phyloP scores from a whole-genome alignment of 306 rosid species.

The Lagenaria siceraria region DNA sequence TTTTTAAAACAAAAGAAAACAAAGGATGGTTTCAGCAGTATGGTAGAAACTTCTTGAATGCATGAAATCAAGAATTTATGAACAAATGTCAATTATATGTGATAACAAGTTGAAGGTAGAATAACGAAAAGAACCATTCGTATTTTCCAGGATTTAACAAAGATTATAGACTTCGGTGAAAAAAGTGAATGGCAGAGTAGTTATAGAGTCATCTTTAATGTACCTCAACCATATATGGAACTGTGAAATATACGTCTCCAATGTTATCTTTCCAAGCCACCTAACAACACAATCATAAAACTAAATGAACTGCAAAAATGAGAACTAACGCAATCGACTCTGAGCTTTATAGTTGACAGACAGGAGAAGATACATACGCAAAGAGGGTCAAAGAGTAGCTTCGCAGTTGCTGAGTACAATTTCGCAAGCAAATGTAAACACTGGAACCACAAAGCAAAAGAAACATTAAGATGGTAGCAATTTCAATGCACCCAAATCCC shows the following conservation, averaged over 20 bases:
- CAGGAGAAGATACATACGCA: conserved; percentile 48
- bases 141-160: background rate
- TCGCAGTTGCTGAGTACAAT: conserved; percentile 81
- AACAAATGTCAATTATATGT: background rate
- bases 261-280: conserved; percentile 97
- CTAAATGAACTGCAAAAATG: conserved; percentile 11
- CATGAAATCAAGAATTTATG: background rate
- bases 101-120: background rate
- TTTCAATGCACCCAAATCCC: background rate
- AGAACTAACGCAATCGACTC: background rate
- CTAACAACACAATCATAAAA: conserved; percentile 29
- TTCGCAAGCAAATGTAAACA: conserved; percentile 88
- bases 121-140: background rate
- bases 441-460: conserved; percentile 34
- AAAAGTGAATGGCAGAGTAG: background rate
- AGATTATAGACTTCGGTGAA: background rate
- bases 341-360: background rate
- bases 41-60: background rate
- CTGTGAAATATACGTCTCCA: conserved; percentile 98
- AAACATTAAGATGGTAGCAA: background rate
- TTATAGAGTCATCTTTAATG: conserved; percentile 6
- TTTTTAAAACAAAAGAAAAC: background rate
- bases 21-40: background rate
- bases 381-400: conserved; percentile 74
- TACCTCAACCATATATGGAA: conserved; percentile 99